phyloP scores from a whole-genome alignment of 352 stramenopile genomes.

The Ophiocytium majus region DNA sequence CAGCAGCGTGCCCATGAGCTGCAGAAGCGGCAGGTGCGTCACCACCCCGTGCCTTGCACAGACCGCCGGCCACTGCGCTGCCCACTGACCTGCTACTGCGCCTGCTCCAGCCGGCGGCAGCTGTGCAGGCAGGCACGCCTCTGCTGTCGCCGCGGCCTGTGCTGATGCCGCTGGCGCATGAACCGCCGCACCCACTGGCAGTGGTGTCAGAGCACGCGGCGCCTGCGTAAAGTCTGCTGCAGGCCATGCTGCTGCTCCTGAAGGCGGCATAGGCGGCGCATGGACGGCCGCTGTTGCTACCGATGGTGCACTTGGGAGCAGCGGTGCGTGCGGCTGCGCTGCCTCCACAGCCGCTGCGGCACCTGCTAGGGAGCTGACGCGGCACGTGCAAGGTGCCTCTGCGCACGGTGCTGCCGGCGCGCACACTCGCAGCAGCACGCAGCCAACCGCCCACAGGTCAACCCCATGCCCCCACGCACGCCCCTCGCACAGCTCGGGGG shows the following conservation, averaged over 20 bases:
- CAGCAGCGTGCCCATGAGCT: neutral
- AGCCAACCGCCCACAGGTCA: conserved; percentile 16
- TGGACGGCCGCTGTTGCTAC: too few relatives aligned
- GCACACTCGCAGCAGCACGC: neutral
- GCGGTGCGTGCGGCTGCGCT: too few relatives aligned
- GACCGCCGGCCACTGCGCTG: neutral
- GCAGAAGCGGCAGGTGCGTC: neutral
- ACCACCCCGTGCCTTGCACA: neutral
- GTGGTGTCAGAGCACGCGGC: too few relatives aligned
- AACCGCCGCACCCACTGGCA: too few relatives aligned
- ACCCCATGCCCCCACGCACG: neutral
- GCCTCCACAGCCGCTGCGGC: too few relatives aligned
- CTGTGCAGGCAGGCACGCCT: neutral
- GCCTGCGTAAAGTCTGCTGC: too few relatives aligned
- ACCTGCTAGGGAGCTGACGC: neutral
- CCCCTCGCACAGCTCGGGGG: neutral
- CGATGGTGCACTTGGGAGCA: too few relatives aligned
- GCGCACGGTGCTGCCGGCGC: too few relatives aligned
- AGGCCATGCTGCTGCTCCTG: too few relatives aligned
- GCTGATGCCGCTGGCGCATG: too few relatives aligned
- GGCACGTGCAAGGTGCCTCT: neutral
- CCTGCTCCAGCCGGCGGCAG: neutral
- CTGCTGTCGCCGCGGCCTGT: neutral
- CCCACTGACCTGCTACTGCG: neutral
- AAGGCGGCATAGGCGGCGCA: too few relatives aligned